Evolutionary conservation across 139 green algal species (phyloP).

Genomic region (Tetratostichococcus sp.): DNA sequence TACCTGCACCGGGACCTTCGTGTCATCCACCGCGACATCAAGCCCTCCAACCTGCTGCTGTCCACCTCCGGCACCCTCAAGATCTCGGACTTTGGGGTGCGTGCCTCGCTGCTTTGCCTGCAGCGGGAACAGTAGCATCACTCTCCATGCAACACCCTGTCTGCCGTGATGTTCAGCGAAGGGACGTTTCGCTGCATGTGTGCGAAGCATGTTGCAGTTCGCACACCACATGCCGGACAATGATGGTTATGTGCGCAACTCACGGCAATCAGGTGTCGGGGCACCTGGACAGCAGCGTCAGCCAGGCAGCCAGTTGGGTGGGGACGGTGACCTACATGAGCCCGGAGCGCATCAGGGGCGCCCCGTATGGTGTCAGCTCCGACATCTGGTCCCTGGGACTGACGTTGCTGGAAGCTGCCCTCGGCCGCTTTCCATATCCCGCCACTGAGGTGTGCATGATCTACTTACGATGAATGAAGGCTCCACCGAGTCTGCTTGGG

Average conservation of each 20-base stretch:
- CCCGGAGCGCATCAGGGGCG: slow-evolving; percentile 86
- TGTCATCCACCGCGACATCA: slow-evolving; percentile 76
- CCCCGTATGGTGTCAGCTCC: slow-evolving; percentile 74
- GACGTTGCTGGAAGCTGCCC: slow-evolving; percentile 81
- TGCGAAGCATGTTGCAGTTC: too few species aligned
- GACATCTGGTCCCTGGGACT: slow-evolving; percentile 90
- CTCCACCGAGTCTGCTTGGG: too few species aligned
- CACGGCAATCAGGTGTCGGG: neutral
- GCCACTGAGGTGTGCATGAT: slow-evolving; percentile 16
- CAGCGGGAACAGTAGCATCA: neutral
- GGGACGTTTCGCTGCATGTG: too few species aligned
- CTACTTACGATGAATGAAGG: too few species aligned
- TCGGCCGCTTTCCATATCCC: slow-evolving; percentile 88
- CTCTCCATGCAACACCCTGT: too few species aligned
- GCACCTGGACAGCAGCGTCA: slow-evolving; percentile 15
- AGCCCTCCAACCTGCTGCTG: slow-evolving; percentile 75
- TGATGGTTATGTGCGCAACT: neutral
- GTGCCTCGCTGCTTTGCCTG: neutral
- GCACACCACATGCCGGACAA: too few species aligned
- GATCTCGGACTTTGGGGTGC: slow-evolving; percentile 69
- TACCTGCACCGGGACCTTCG: slow-evolving; percentile 56
- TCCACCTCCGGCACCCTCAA: slow-evolving; percentile 51
- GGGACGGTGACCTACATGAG: slow-evolving; percentile 98
- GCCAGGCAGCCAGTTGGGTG: slow-evolving; percentile 53
- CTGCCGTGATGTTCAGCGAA: too few species aligned